These are phyloP conservation scores for Nepenthes gracilis DNA, from an alignment of 148 eudicot species.

Conservation along the genomic window DNA sequence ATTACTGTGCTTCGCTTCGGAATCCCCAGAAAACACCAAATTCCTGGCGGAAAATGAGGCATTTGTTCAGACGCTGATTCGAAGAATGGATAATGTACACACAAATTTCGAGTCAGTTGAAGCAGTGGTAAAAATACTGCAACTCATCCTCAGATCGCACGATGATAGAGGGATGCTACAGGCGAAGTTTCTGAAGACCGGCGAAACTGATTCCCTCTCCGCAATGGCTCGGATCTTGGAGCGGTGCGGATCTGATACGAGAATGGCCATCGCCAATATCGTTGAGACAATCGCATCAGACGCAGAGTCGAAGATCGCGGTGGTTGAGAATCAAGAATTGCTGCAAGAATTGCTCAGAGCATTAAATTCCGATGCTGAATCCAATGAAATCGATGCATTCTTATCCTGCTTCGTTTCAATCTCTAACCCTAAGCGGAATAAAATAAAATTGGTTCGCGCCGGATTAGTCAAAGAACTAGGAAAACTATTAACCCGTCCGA, in stretches of 20 bases:
- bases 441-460: conserved; percentile 22
- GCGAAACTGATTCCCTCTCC: not conserved
- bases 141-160: conserved; percentile 11
- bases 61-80: conserved; percentile 15
- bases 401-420: conserved; percentile 20
- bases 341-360: conserved; percentile 13
- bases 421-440: conserved; percentile 20
- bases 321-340: conserved; percentile 19
- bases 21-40: conserved; percentile 26
- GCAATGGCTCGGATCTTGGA: conserved; percentile 15
- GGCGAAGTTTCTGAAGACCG: not conserved
- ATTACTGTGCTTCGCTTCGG: conserved; percentile 28
- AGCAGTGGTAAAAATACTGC: conserved; percentile 17
- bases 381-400: conserved; percentile 9
- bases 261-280: conserved; percentile 16
- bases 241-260: conserved; percentile 13
- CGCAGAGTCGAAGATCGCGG: conserved; percentile 13
- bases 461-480: conserved; percentile 27
- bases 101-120: conserved; percentile 20
- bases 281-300: conserved; percentile 14
- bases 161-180: conserved; percentile 8
- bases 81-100: conserved; percentile 1
- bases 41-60: conserved; percentile 11
- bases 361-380: conserved; percentile 4
- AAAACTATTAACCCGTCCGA: conserved; percentile 5